Evolutionary conservation across 1,139 yeast species (phyloP), one percentile per base, ranked within the genome.

Genomic region (Wickerhamomyces sp.): DNA sequence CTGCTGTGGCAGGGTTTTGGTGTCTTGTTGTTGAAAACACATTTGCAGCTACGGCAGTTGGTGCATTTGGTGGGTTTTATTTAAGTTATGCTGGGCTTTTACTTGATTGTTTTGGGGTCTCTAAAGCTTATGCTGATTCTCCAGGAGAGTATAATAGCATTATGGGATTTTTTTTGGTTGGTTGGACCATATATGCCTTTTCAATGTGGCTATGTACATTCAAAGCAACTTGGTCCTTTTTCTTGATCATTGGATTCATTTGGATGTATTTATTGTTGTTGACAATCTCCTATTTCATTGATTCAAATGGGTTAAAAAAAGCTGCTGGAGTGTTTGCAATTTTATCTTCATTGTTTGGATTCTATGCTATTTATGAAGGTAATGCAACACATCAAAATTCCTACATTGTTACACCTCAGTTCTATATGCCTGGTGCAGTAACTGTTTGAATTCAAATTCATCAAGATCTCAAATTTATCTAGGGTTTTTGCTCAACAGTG

Each of bases 21-120:
- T 85, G 85, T 56, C 68, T 82, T 51, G 71, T 76, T 41, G 69
- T 76, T 43, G 86, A 85, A 49, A 84, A 84, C 63, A 77, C 85
- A 10, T 81, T 78, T 64, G 84, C 83, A 40, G 76, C 75, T 57
- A 77, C 82, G 34, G 84, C 82, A 10, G 77, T 85, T 60, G 69
- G 81, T 43, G 78, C 84, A 46, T 85, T 81, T 60, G 91, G 91
- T 44, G 88, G 86, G 10, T 85, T 84, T 65, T 85, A 91, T 88
- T 67, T 84, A 46, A 68, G 83, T 26, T 83, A 75, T 60, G 82
- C 84, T 29, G 77, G 82, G 37, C 72, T 83, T 38, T 62, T 78
- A 47, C 66, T 79, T 46, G 75, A 78, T 42, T 68, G 72, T 40
- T 83, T 83, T 62, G 81, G 79, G 13, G 73, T 81, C 45, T 59